Percentiles rank a stretch among this genome's conserved stretches.
Evolutionary conservation across 2,329 filamentous ascomycete genomes (phyloP).

Genomic region (Bipolaris oryzae): DNA sequence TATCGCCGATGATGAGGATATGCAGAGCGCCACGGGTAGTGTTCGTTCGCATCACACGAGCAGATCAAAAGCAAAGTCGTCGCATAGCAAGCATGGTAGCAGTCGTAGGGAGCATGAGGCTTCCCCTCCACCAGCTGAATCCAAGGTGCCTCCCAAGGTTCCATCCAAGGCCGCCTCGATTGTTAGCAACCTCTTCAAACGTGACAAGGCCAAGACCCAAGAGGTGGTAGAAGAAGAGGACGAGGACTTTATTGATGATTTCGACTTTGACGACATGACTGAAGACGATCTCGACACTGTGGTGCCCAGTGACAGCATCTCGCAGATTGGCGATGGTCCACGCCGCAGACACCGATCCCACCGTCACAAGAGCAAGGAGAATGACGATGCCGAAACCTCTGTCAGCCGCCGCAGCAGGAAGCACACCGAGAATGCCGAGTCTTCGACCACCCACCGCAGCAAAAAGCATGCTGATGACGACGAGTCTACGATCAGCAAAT

Average conservation of each 20-base stretch:
- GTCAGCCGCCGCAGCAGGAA: constrained; percentile 29
- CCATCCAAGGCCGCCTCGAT: constrained; percentile 40
- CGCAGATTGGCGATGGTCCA: constrained; percentile 42
- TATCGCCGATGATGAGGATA: constrained; percentile 39
- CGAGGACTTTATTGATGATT: constrained; percentile 44
- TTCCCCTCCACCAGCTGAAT: constrained; percentile 31
- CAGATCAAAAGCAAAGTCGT: constrained; percentile 43
- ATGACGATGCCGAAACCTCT: constrained; percentile 20
- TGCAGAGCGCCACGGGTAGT: constrained; percentile 40
- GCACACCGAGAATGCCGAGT: constrained; percentile 20
- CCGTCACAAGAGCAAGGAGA: constrained; percentile 21
- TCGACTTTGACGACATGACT: constrained; percentile 42
- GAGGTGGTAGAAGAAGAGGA: constrained; percentile 29
- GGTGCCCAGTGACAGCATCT: constrained; percentile 57
- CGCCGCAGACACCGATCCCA: constrained; percentile 41
- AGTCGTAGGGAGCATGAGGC: constrained; percentile 30
- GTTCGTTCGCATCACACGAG: constrained; percentile 43
- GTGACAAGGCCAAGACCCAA: constrained; percentile 35
- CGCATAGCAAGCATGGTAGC: constrained; percentile 34
- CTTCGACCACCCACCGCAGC: constrained; percentile 28
- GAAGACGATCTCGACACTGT: constrained; percentile 52
- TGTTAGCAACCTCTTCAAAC: constrained; percentile 47
- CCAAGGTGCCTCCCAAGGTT: constrained; percentile 26
- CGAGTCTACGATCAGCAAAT: constrained; percentile 36
- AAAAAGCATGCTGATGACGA: constrained; percentile 22